Percentiles rank a stretch among this genome's conserved stretches.
Conservation (phyloP, 1,139 yeast genomes). For the Suhomyces ambrosiae region DNA sequence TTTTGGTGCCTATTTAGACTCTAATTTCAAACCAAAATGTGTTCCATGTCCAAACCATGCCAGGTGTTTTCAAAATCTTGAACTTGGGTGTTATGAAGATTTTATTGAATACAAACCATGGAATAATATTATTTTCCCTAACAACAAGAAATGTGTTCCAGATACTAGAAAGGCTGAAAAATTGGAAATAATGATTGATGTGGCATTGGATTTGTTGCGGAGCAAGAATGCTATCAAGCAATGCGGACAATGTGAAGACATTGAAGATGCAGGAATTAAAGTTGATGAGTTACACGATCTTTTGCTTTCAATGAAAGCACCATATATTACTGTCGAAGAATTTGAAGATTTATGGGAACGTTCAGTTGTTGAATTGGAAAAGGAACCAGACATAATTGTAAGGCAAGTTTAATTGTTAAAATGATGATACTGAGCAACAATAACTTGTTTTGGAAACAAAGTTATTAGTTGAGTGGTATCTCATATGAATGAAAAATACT, state of each 20-base stretch:
- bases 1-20: slow-evolving; percentile 38
- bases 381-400: slow-evolving; percentile 79
- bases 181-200: slow-evolving; percentile 65
- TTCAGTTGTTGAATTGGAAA: slow-evolving; percentile 63
- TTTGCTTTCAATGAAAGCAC: slow-evolving; percentile 57
- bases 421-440: not conserved
- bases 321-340: slow-evolving; percentile 66
- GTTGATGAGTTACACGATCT: slow-evolving; percentile 59
- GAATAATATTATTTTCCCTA: slow-evolving; percentile 58
- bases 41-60: slow-evolving; percentile 82
- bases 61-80: slow-evolving; percentile 61
- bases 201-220: slow-evolving; percentile 67
- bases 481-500: slow-evolving; percentile 16
- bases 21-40: slow-evolving; percentile 61
- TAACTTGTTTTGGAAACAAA: not conserved
- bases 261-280: slow-evolving; percentile 54
- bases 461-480: not conserved
- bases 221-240: slow-evolving; percentile 66
- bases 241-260: slow-evolving; percentile 57
- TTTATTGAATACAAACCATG: slow-evolving; percentile 59
- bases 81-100: slow-evolving; percentile 70
- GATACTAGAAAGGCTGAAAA: slow-evolving; percentile 75
- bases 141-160: slow-evolving; percentile 64
- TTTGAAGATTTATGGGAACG: slow-evolving; percentile 81
- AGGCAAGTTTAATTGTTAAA: slow-evolving; percentile 62